Evolutionary conservation across 2,329 filamentous ascomycete genomes (phyloP), one percentile per base, ranked within the genome.

Genomic region (Dactylellina cionopaga): DNA sequence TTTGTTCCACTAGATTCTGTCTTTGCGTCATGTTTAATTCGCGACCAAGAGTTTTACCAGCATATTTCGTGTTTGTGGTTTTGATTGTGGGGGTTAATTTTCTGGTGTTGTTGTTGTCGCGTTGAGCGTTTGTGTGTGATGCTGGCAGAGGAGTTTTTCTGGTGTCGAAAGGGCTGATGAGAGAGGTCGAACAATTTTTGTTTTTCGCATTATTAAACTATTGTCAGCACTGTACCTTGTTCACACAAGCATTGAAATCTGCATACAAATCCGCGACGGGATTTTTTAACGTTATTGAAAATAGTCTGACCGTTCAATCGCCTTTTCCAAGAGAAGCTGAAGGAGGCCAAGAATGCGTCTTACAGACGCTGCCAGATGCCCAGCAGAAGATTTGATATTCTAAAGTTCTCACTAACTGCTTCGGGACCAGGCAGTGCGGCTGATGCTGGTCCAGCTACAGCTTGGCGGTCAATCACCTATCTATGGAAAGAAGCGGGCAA

Each of bases 201-300:
- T 39, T n/a, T 51, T 51, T 51, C 6, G 6, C 6, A 51, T 51
- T 51, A 3, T 9, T 24, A 11, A 31, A 17, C 11, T 33, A 33
- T 9, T n/a, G 56, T 64, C 56, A 56, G 58, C 64, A 55, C 62
- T 17, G 24, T 63, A 55, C 58, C 15, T 33, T 22, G 33, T 43
- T 22, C 25, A 31, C 19, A 46, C 17, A n/a, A 47, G 33, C 58
- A 46, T 31, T 25, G 51, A 51, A 47, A 37, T 19, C 35, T 35
- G 43, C 43, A 37, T 51, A 29, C 31, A 56, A 70, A 63, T 37
- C 51, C 66, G 51, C 25, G 24, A 44, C 33, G 49, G 66, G 58
- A 58, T 31, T 52, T 58, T 63, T 71, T 52, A 71, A 71, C 66
- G 66, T 56, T 63, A 71, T 71, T 63, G 66, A 71, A 39, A 52